Conservation (phyloP, 192 early-diverging fungal genomes). For the Coemansia sp. region DNA sequence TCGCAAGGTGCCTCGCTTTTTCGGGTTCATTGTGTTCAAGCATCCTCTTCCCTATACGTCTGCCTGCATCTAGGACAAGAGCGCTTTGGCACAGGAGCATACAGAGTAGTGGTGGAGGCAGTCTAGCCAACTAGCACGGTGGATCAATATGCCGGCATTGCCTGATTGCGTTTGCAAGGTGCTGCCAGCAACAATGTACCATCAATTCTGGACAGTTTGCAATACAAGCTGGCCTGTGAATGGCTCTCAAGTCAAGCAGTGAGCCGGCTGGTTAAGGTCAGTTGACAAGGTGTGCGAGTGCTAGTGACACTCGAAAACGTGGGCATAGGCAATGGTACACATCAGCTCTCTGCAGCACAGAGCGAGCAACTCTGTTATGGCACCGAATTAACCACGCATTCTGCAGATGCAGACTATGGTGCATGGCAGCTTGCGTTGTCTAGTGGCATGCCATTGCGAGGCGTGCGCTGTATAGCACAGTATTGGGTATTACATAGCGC, state of each 20-base stretch:
- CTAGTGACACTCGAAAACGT: constrained; percentile 1
- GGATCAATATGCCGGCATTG: no score
- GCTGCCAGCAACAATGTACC: no score
- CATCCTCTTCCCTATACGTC: constrained; percentile 2
- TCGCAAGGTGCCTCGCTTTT: constrained; percentile 4
- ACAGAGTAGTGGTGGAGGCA: no score
- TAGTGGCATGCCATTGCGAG: neutral
- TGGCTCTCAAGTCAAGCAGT: neutral
- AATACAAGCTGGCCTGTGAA: no score
- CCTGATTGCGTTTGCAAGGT: no score
- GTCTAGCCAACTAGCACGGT: no score
- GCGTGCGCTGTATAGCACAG: neutral
- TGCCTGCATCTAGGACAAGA: constrained; percentile 4
- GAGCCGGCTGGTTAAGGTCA: neutral
- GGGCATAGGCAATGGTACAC: neutral
- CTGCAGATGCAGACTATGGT: constrained; percentile 8
- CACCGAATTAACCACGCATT: constrained; percentile 16
- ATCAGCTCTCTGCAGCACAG: constrained; percentile 7
- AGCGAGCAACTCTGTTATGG: neutral
- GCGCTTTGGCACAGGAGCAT: neutral
- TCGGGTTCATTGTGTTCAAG: constrained; percentile 3
- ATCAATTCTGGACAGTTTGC: no score
- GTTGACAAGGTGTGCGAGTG: neutral
- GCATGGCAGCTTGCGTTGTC: constrained; percentile 2
- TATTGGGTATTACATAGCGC: constrained; percentile 2